Conservation (phyloP, 768 basidiomycete species). For the Lactarius tabidus region DNA sequence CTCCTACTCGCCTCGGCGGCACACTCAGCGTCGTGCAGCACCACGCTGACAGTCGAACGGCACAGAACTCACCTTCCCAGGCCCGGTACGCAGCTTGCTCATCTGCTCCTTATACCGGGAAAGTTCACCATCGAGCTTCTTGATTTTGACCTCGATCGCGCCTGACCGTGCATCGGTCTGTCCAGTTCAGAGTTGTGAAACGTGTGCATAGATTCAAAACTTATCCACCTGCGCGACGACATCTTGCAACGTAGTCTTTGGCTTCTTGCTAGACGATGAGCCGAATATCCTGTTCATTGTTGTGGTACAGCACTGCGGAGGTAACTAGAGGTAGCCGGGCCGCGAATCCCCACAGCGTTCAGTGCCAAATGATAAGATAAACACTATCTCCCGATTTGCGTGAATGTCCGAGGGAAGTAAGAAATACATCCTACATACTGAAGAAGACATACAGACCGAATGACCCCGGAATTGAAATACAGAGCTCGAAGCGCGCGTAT, state of each 20-base stretch:
- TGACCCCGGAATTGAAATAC: not conserved
- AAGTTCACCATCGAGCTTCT: constrained; percentile 93
- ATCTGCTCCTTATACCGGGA: constrained; percentile 93
- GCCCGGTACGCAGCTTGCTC: constrained; percentile 87
- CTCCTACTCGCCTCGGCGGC: constrained; percentile 41
- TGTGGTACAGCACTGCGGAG: no score
- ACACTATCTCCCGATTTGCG: not conserved
- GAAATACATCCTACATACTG: not conserved
- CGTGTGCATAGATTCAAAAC: not conserved
- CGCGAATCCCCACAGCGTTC: not conserved
- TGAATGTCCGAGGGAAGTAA: not conserved
- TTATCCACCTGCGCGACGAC: constrained; percentile 80
- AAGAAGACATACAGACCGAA: not conserved
- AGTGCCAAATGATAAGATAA: no score
- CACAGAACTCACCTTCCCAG: constrained; percentile 75
- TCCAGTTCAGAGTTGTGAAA: constrained; percentile 6
- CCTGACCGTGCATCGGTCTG: constrained; percentile 86
- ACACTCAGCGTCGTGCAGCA: not conserved
- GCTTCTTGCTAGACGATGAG: constrained; percentile 67
- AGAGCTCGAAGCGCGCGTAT: not conserved
- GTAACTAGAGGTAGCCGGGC: no score
- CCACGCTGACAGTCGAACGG: not conserved
- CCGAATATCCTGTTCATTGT: constrained; percentile 94
- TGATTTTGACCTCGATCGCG: constrained; percentile 93
- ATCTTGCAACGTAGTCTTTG: constrained; percentile 82